Evolutionary conservation across 768 basidiomycete genomes (phyloP).

Genomic region (Tricholoma saponaceum): DNA sequence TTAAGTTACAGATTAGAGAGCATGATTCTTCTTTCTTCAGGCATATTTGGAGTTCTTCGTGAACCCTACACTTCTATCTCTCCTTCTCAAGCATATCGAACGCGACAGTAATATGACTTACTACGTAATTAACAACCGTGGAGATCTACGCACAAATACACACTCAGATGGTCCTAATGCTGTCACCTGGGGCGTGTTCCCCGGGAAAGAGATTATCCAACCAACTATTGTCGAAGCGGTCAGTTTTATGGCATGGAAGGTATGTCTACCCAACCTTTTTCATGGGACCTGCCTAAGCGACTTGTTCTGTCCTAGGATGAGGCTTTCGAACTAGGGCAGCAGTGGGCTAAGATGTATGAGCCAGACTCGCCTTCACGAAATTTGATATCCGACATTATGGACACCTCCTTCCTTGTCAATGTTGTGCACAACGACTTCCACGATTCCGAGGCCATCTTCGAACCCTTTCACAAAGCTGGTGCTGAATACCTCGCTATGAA

Average conservation of each 20-base stretch:
- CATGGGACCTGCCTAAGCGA: conserved; percentile 1
- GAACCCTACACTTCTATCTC: conserved; percentile 62
- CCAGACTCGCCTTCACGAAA: conserved; percentile 68
- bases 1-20: not conserved
- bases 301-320: conserved; percentile 62
- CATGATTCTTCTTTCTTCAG: conserved; percentile 30
- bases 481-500: conserved; percentile 49
- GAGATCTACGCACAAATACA: conserved; percentile 92
- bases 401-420: conserved; percentile 83
- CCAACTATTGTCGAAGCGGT: conserved; percentile 97
- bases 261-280: conserved; percentile 22
- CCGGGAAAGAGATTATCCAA: conserved; percentile 93
- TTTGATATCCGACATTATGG: conserved; percentile 76
- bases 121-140: conserved; percentile 95
- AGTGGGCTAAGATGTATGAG: conserved; percentile 90
- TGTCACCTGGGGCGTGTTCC: conserved; percentile 99
- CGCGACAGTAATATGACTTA: conserved; percentile 88
- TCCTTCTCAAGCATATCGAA: conserved; percentile 79
- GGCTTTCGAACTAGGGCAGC: conserved; percentile 86
- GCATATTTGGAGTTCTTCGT: conserved; percentile 98
- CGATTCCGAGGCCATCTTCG: conserved; percentile 77
- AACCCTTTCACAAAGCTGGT: conserved; percentile 78
- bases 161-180: conserved; percentile 95
- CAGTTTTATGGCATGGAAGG: conserved; percentile 99
- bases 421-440: conserved; percentile 97